Percentiles rank a stretch among this genome's conserved stretches.
Conservation (phyloP, 345 rosid genomes). For the Rhodamnia argentea region DNA sequence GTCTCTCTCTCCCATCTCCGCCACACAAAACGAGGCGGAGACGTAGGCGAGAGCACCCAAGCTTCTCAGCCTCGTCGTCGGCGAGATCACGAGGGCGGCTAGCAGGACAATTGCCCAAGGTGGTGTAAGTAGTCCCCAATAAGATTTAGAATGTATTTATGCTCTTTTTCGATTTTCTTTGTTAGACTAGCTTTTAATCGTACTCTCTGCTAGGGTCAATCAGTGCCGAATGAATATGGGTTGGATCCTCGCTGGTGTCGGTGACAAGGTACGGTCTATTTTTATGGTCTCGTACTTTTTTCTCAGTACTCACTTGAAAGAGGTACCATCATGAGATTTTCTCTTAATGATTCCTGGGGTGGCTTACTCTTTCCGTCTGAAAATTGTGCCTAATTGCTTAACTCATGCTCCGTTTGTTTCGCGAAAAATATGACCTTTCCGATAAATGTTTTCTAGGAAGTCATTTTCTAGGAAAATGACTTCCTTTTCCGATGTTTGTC, state of each 20-base stretch:
- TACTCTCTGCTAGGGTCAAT: conserved; percentile 42
- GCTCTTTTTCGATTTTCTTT: background rate
- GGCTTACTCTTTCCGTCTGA: too few species aligned
- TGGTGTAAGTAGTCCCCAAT: background rate
- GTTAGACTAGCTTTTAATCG: background rate
- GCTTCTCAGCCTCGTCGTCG: too few species aligned
- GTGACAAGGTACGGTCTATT: conserved; percentile 59
- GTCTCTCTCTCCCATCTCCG: too few species aligned
- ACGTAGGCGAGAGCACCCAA: too few species aligned
- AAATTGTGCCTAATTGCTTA: too few species aligned
- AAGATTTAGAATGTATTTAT: background rate
- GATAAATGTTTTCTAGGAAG: too few species aligned
- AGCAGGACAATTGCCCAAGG: background rate
- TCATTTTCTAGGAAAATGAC: too few species aligned
- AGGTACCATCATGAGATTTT: background rate
- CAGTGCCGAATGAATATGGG: conserved; percentile 85
- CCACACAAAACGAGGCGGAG: too few species aligned
- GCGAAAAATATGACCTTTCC: too few species aligned
- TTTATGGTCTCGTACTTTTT: background rate
- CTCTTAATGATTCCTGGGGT: background rate
- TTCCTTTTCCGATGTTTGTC: too few species aligned
- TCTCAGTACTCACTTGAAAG: background rate
- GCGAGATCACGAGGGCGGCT: too few species aligned
- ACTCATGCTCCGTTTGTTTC: too few species aligned
- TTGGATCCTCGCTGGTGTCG: conserved; percentile 80